Evolutionary conservation across 2,329 filamentous ascomycete species (phyloP).

Genomic region (Botrytis porri): DNA sequence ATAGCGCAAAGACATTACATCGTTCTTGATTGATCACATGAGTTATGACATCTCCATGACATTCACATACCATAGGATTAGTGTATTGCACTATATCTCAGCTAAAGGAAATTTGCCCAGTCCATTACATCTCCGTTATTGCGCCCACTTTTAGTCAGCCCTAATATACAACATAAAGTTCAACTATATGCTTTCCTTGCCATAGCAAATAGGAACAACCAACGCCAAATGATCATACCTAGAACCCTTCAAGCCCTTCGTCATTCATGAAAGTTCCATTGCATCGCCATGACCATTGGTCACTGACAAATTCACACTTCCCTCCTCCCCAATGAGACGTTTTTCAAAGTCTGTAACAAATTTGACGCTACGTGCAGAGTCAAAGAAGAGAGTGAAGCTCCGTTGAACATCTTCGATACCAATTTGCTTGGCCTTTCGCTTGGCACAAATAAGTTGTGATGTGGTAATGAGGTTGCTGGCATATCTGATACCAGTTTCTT

Average conservation of each 20-base stretch:
- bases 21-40: neutral
- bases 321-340: slow-evolving; percentile 85
- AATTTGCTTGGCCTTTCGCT: slow-evolving; percentile 81
- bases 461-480: slow-evolving; percentile 98
- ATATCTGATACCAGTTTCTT: slow-evolving; percentile 88
- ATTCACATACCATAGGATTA: neutral
- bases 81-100: neutral
- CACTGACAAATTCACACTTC: slow-evolving; percentile 68
- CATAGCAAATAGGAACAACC: slow-evolving; percentile 13
- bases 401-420: slow-evolving; percentile 85
- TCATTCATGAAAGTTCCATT: slow-evolving; percentile 54
- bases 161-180: slow-evolving; percentile 21
- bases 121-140: slow-evolving; percentile 2
- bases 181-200: slow-evolving; percentile 6
- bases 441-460: slow-evolving; percentile 80
- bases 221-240: slow-evolving; percentile 12
- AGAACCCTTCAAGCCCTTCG: slow-evolving; percentile 5
- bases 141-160: slow-evolving; percentile 17
- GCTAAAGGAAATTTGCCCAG: neutral
- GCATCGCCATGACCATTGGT: slow-evolving; percentile 59
- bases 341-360: slow-evolving; percentile 91
- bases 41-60: neutral
- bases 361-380: slow-evolving; percentile 80
- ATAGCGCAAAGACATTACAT: neutral
- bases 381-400: slow-evolving; percentile 92